Evolutionary conservation across 2,329 filamentous ascomycete genomes (phyloP).

Genomic region (Colletotrichum noveboracense): DNA sequence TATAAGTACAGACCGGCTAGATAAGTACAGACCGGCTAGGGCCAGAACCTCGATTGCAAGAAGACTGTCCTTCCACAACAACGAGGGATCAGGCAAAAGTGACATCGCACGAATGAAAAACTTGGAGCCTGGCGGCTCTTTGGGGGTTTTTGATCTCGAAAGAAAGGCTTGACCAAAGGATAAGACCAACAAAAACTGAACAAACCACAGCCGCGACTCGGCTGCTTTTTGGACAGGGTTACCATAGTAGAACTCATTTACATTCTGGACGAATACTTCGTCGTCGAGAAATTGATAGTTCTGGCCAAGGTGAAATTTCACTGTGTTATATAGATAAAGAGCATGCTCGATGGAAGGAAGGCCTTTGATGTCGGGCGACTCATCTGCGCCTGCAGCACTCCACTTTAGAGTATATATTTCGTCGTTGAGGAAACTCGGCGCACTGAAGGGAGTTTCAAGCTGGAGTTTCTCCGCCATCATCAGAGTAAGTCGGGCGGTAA

Average conservation of each 20-base stretch:
- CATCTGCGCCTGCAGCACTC: constrained; percentile 21
- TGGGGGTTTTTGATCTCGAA: neutral
- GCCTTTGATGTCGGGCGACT: constrained; percentile 33
- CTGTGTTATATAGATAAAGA: constrained; percentile 36
- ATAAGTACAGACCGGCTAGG: constrained; percentile 40
- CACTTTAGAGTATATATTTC: constrained; percentile 34
- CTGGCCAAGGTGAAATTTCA: constrained; percentile 43
- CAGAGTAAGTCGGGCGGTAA: constrained; percentile 34
- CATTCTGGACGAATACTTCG: constrained; percentile 29
- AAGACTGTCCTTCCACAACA: constrained; percentile 40
- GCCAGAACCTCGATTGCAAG: constrained; percentile 41
- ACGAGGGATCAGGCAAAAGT: constrained; percentile 37
- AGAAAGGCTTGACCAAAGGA: constrained; percentile 28
- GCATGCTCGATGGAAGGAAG: constrained; percentile 39
- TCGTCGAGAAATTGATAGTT: constrained; percentile 40
- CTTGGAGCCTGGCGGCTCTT: constrained; percentile 31
- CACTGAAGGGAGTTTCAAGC: constrained; percentile 24
- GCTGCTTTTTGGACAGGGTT: constrained; percentile 21
- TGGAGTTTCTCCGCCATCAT: constrained; percentile 35
- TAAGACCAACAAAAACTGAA: constrained; percentile 28
- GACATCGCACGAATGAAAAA: constrained; percentile 39
- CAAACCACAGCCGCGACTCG: constrained; percentile 29
- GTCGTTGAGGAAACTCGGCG: constrained; percentile 27
- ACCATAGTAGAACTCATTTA: constrained; percentile 31
- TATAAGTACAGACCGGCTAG: constrained; percentile 42